Evolutionary conservation across 2,329 filamentous ascomycete species (phyloP).

Genomic region (Cercospora sp.): DNA sequence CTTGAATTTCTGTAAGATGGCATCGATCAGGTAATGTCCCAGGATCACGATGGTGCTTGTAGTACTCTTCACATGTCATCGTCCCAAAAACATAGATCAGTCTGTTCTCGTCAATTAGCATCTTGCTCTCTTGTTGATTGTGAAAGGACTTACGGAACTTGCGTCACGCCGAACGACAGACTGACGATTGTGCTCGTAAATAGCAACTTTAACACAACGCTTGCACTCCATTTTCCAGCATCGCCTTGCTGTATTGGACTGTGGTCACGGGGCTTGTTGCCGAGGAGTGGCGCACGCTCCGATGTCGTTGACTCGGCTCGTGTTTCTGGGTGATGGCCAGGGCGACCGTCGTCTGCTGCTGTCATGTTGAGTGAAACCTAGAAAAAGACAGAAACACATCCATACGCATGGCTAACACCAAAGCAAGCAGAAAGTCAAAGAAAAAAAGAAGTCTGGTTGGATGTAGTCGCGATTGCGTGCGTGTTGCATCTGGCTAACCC

Average conservation of each 20-base stretch:
- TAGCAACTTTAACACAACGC: conserved; percentile 50
- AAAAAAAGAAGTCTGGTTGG: background rate
- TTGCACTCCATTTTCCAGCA: conserved; percentile 26
- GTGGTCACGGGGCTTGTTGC: background rate
- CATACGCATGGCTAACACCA: background rate
- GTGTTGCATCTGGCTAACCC: background rate
- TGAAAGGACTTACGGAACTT: conserved; percentile 43
- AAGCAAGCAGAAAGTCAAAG: background rate
- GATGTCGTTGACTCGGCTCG: background rate
- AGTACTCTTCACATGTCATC: conserved; percentile 72
- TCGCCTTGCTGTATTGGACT: background rate
- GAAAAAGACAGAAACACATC: background rate
- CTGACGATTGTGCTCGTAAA: conserved; percentile 62
- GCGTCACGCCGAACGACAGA: conserved; percentile 52
- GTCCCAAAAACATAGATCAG: conserved; percentile 66
- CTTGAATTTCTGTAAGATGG: conserved; percentile 61
- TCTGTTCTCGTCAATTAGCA: conserved; percentile 12
- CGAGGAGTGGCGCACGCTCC: conserved; percentile 13
- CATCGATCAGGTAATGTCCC: conserved; percentile 54
- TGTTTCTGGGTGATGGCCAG: background rate
- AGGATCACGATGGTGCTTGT: conserved; percentile 57
- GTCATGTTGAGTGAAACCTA: background rate
- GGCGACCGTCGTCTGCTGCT: background rate
- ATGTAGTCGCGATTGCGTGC: conserved; percentile 9
- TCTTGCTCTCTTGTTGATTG: background rate